A percentile compares a stretch with the other conserved stretches of the same genome.
Conservation (phyloP, 352 stramenopile genomes). For the Pythium brassicae region DNA sequence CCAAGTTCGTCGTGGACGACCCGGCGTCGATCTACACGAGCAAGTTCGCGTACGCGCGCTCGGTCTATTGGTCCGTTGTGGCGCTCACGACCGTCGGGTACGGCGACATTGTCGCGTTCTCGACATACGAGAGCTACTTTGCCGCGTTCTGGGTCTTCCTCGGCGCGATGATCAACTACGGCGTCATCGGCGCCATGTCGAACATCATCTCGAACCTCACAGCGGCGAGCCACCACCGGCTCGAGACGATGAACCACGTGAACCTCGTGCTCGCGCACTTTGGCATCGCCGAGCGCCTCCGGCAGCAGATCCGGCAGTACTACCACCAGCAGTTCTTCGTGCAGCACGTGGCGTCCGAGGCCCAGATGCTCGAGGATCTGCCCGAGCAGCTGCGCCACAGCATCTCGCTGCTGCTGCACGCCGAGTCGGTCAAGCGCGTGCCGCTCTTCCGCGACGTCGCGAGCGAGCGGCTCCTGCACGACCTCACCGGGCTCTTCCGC, state of each 20-base stretch:
- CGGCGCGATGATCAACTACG: constrained; percentile 74
- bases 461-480: constrained; percentile 52
- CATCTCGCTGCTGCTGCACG: constrained; percentile 70
- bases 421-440: constrained; percentile 58
- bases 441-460: constrained; percentile 49
- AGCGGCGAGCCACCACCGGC: constrained; percentile 45
- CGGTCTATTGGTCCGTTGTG: constrained; percentile 75
- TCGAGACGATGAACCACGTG: constrained; percentile 64
- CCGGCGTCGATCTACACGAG: constrained; percentile 32
- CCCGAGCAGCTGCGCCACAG: constrained; percentile 55
- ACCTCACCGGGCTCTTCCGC: constrained; percentile 69
- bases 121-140: constrained; percentile 64
- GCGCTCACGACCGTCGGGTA: constrained; percentile 74
- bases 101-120: constrained; percentile 73
- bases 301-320: constrained; percentile 58
- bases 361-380: constrained; percentile 45
- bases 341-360: constrained; percentile 67
- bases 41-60: constrained; percentile 64
- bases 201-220: constrained; percentile 75
- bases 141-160: constrained; percentile 63
- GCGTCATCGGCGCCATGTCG: constrained; percentile 71
- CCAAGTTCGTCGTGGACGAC: constrained; percentile 32
- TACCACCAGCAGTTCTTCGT: constrained; percentile 79
- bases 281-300: constrained; percentile 47
- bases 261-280: constrained; percentile 67